A percentile compares a stretch with the other conserved stretches of the same genome.
phyloP scores from a whole-genome alignment of 73 alveolate species.

The Paramecium primaurelia region DNA sequence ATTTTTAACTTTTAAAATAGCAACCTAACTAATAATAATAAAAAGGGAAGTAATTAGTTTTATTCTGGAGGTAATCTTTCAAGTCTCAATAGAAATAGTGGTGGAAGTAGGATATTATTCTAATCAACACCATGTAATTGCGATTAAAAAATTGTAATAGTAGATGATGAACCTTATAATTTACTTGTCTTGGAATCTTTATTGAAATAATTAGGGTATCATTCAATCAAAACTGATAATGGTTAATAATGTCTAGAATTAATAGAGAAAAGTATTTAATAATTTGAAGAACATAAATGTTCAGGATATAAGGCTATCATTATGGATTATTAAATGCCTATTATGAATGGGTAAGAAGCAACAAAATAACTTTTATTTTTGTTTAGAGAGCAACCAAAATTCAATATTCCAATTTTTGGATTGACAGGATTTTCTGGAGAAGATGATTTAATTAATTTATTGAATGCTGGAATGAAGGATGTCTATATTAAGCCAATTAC shows the following conservation, averaged over 20 bases:
- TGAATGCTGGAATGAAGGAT: conserved; percentile 26
- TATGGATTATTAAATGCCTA: conserved; percentile 40
- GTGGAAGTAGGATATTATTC: neutral
- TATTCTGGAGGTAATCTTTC: neutral
- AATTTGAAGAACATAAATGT: neutral
- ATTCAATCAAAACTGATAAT: neutral
- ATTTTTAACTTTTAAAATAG: neutral
- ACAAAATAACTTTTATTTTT: neutral
- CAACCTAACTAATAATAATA: neutral
- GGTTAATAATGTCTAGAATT: neutral
- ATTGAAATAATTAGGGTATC: neutral
- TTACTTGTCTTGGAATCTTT: neutral
- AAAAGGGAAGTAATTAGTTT: neutral
- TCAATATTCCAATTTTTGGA: neutral
- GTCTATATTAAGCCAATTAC: neutral
- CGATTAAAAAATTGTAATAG: neutral
- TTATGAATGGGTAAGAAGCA: conserved; percentile 30
- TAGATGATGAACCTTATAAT: conserved; percentile 41
- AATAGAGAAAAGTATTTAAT: neutral
- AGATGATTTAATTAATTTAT: neutral
- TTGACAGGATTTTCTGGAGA: conserved; percentile 43
- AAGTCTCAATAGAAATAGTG: neutral
- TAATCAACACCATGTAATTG: neutral
- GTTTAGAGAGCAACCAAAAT: neutral
- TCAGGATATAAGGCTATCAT: neutral